Evolutionary conservation across 306 rosid genomes (phyloP).

Genomic region (Parietaria judaica): DNA sequence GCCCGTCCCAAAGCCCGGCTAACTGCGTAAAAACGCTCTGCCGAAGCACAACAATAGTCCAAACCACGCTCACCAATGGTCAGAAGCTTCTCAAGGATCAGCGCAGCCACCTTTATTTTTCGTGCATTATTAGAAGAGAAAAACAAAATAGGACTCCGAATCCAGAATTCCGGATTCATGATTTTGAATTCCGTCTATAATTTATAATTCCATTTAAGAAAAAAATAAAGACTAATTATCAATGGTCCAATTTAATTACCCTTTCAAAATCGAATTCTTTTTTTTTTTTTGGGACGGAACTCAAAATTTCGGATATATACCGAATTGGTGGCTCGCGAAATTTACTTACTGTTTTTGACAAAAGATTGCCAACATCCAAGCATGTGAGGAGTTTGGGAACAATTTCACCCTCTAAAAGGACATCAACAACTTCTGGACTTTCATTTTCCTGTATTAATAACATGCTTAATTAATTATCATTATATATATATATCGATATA

Average conservation of each 20-base stretch:
- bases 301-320: too few relatives aligned
- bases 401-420: conserved; percentile 24
- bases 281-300: too few relatives aligned
- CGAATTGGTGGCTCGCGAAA: too few relatives aligned
- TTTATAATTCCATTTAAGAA: too few relatives aligned
- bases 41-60: conserved; percentile 25
- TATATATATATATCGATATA: neutral
- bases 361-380: conserved; percentile 26
- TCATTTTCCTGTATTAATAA: conserved; percentile 17
- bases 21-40: conserved; percentile 19
- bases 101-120: conserved; percentile 27
- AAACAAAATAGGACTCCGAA: too few relatives aligned
- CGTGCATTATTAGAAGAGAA: too few relatives aligned
- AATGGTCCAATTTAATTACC: too few relatives aligned
- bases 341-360: conserved; percentile 30
- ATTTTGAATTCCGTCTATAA: too few relatives aligned
- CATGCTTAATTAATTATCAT: neutral
- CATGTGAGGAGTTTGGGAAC: conserved; percentile 24
- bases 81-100: conserved; percentile 29
- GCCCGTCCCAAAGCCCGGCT: conserved; percentile 13
- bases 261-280: too few relatives aligned
- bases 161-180: too few relatives aligned
- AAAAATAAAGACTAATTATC: too few relatives aligned
- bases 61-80: conserved; percentile 22
- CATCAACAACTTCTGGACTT: conserved; percentile 9